These are phyloP conservation scores for Claviceps quebecensis DNA, from an alignment of 2,329 filamentous ascomycete genomes.

Conservation along the genomic window DNA sequence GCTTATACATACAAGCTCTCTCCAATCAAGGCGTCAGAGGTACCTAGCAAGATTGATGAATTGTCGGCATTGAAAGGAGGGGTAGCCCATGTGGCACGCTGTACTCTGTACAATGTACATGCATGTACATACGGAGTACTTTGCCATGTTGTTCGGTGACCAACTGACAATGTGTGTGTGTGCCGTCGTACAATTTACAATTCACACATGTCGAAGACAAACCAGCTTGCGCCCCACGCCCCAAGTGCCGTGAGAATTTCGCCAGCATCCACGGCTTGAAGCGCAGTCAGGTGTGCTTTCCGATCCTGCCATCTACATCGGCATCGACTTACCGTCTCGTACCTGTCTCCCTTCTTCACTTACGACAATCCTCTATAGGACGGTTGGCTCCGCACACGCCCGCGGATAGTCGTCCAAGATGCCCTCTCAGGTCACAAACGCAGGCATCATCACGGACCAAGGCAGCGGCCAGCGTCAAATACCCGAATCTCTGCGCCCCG, in stretches of 20 bases:
- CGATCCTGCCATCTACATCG: not conserved
- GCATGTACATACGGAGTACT: no score
- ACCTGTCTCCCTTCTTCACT: no score
- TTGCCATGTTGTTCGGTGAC: no score
- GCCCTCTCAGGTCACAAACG: constrained; percentile 40
- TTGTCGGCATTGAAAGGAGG: not conserved
- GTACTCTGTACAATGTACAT: no score
- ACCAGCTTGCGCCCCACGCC: not conserved
- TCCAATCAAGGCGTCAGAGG: no score
- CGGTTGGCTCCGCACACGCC: not conserved
- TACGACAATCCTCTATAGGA: not conserved
- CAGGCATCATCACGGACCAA: constrained; percentile 67
- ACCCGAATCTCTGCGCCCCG: constrained; percentile 70
- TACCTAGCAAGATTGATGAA: not conserved
- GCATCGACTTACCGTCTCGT: not conserved
- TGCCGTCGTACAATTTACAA: no score
- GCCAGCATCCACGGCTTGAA: not conserved
- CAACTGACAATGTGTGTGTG: no score
- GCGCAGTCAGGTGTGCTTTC: not conserved
- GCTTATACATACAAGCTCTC: no score
- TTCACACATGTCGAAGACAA: no score
- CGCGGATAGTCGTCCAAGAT: constrained; percentile 15
- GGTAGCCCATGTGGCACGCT: not conserved
- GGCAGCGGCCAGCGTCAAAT: constrained; percentile 73
- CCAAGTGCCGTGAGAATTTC: not conserved